Conservation (phyloP, 164 flowering plant species). For the Vitis rupestris region DNA sequence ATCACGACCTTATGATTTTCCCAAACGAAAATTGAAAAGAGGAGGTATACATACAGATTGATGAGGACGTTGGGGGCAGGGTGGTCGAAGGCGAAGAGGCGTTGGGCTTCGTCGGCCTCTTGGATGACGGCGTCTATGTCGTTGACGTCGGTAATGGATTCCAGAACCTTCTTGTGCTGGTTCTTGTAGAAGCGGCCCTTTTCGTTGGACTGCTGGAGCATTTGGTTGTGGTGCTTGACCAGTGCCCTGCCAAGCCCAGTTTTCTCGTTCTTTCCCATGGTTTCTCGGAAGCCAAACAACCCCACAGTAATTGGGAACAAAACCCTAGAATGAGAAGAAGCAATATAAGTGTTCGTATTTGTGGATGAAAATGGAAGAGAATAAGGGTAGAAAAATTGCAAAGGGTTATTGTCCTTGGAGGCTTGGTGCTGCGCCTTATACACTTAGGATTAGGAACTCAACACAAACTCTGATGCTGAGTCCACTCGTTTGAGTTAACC, state of each 20-base stretch:
- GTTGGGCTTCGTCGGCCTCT: conserved; percentile 73
- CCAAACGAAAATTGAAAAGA: background rate
- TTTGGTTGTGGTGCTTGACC: conserved; percentile 90
- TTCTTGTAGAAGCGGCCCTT: conserved; percentile 56
- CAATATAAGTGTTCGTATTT: no score
- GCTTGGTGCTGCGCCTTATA: no score
- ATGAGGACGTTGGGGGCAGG: conserved; percentile 52
- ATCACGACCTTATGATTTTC: no score
- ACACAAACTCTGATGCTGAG: no score
- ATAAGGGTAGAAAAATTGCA: no score
- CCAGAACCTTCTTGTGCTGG: conserved; percentile 66
- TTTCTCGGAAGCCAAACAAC: no score
- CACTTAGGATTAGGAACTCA: no score
- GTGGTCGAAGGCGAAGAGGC: conserved; percentile 34
- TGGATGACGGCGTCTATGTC: conserved; percentile 87
- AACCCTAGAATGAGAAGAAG: no score
- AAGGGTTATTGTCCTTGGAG: no score
- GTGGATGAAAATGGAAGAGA: no score
- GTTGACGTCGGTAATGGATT: conserved; percentile 81
- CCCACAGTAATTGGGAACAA: no score
- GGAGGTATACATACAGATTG: conserved; percentile 38
- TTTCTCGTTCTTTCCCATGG: conserved; percentile 77
- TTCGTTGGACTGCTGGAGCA: conserved; percentile 76
- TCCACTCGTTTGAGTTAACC: no score
- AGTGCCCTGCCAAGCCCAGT: conserved; percentile 72